Evolutionary conservation across 2,329 filamentous ascomycete species (phyloP).

Genomic region (Shiraia sp.): DNA sequence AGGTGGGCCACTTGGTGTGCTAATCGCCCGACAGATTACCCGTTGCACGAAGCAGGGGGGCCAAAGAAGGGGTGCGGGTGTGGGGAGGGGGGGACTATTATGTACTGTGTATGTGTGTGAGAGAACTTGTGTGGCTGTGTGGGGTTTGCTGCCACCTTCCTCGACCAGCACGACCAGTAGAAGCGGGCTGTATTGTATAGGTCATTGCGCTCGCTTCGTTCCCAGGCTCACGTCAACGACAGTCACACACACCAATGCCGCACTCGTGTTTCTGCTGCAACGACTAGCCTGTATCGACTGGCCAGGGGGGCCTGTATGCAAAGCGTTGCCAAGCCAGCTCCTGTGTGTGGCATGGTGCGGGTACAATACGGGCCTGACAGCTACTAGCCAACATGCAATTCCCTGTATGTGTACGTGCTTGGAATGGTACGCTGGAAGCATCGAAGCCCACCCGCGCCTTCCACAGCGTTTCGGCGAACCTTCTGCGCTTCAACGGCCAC

Average conservation of each 20-base stretch:
- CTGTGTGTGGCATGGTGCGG: constrained; percentile 5
- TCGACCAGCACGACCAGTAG: no score
- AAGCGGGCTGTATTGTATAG: no score
- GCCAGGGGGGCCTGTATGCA: not conserved
- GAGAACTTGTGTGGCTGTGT: no score
- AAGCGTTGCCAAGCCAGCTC: constrained; percentile 14
- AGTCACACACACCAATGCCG: not conserved
- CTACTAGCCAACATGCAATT: no score
- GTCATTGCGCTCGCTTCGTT: no score
- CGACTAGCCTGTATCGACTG: not conserved
- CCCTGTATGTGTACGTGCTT: no score
- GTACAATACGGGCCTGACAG: constrained; percentile 21
- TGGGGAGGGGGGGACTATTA: no score
- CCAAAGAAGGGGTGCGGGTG: no score
- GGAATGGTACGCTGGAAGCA: constrained; percentile 12
- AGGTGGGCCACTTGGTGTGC: constrained; percentile 6
- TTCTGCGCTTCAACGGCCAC: constrained; percentile 2
- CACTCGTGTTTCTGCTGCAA: not conserved
- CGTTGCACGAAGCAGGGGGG: no score
- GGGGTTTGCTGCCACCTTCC: constrained; percentile 22
- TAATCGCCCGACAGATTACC: constrained; percentile 29
- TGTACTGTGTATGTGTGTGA: no score
- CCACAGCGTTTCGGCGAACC: constrained; percentile 8
- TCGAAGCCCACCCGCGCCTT: constrained; percentile 18
- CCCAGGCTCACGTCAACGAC: no score